Evolutionary conservation across 2,329 filamentous ascomycete species (phyloP).

Genomic region (Paracamarosporium sp.): DNA sequence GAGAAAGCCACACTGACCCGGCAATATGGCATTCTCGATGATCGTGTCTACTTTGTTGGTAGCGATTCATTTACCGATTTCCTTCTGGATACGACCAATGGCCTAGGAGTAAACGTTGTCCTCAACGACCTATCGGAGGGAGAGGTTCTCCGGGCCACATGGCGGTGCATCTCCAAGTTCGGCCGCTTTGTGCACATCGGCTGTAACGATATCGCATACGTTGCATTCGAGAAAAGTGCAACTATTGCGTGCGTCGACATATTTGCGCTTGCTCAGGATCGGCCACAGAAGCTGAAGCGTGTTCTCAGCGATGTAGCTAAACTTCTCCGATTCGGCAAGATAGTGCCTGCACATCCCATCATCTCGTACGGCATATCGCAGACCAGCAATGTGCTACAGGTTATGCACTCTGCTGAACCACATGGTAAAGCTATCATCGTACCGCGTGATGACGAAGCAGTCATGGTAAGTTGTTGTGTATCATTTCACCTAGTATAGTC

Average conservation of each 20-base stretch:
- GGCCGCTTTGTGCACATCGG: conserved; percentile 24
- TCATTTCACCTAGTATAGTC: neutral
- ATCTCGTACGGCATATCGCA: conserved; percentile 20
- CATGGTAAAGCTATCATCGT: conserved; percentile 25
- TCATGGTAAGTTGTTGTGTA: conserved; percentile 21
- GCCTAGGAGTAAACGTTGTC: conserved; percentile 44
- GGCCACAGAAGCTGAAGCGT: conserved; percentile 22
- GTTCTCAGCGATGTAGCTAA: conserved; percentile 21
- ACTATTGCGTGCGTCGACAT: conserved; percentile 22
- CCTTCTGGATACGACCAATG: conserved; percentile 32
- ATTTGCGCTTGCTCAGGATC: conserved; percentile 15
- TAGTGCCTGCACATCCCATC: conserved; percentile 14
- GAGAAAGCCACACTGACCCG: conserved; percentile 28
- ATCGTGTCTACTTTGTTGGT: conserved; percentile 39
- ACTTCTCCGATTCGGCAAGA: conserved; percentile 23
- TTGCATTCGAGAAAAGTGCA: conserved; percentile 18
- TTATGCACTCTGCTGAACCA: conserved; percentile 12
- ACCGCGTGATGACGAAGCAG: conserved; percentile 22
- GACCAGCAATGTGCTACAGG: conserved; percentile 19
- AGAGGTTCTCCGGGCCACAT: conserved; percentile 43
- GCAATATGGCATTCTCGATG: conserved; percentile 27
- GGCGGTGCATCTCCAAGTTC: conserved; percentile 51
- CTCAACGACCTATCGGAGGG: conserved; percentile 34
- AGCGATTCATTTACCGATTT: conserved; percentile 30
- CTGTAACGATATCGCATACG: conserved; percentile 1